phyloP scores from a whole-genome alignment of 495 filamentous ascomycete species.

The Penicillium macrosclerotiorum region DNA sequence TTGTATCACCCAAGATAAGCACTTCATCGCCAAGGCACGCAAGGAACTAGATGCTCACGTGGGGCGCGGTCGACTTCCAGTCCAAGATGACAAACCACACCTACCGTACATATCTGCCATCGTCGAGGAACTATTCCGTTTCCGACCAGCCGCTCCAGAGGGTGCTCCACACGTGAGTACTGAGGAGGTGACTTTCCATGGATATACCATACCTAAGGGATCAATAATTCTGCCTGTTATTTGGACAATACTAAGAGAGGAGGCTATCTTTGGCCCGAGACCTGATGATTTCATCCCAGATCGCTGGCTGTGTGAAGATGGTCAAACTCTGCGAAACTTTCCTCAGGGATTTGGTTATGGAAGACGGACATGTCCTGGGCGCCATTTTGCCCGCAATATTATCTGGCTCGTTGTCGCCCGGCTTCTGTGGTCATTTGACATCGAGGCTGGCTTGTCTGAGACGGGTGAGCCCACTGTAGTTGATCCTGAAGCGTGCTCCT shows the following conservation, averaged over 20 bases:
- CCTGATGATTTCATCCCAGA: conserved; percentile 30
- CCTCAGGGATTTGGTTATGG: conserved; percentile 28
- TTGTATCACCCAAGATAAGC: conserved; percentile 11
- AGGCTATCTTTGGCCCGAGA: conserved; percentile 6
- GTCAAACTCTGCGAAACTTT: conserved; percentile 4
- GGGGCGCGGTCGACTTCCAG: conserved; percentile 9
- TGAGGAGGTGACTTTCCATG: background rate
- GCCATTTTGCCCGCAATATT: conserved; percentile 23
- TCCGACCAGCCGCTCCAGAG: conserved; percentile 48
- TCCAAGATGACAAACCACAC: conserved; percentile 37
- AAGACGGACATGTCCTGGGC: conserved; percentile 28
- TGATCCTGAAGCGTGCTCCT: conserved; percentile 24
- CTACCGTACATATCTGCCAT: conserved; percentile 48
- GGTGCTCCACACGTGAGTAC: conserved; percentile 12
- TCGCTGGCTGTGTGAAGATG: conserved; percentile 21
- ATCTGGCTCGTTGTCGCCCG: conserved; percentile 27
- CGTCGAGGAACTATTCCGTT: conserved; percentile 52
- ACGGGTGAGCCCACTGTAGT: conserved; percentile 14
- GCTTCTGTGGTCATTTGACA: conserved; percentile 32
- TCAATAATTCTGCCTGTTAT: background rate
- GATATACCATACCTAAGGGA: background rate
- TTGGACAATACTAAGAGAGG: conserved; percentile 12
- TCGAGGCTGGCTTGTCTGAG: conserved; percentile 13
- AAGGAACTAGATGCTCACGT: background rate
- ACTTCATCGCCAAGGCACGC: background rate